These are phyloP conservation scores for Atkinsonella hypoxylon DNA, from an alignment of 2,329 filamentous ascomycete genomes.

Conservation along the genomic window DNA sequence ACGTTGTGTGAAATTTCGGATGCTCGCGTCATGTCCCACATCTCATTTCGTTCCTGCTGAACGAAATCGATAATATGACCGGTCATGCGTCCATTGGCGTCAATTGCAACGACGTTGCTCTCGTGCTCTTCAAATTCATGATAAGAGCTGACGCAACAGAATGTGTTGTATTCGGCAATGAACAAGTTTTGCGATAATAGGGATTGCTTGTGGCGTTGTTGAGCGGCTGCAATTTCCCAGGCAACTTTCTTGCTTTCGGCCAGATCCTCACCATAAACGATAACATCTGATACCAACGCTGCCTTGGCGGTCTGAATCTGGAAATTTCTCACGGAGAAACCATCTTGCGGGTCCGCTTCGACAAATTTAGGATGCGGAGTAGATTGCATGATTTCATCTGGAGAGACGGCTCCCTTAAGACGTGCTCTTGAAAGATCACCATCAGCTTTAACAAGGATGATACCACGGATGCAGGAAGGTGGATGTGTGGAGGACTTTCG, in stretches of 20 bases:
- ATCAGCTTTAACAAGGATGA: constrained; percentile 82
- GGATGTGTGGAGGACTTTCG: constrained; percentile 61
- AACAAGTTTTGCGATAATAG: constrained; percentile 43
- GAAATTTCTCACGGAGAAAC: constrained; percentile 94
- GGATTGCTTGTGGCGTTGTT: constrained; percentile 60
- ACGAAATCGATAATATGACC: constrained; percentile 80
- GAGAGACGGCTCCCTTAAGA: constrained; percentile 76
- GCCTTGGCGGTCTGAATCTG: constrained; percentile 89
- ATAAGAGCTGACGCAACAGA: constrained; percentile 57
- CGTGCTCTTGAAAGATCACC: constrained; percentile 63
- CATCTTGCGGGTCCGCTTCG: constrained; percentile 74
- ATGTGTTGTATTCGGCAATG: constrained; percentile 69
- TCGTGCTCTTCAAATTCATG: constrained; percentile 58
- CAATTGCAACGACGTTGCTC: constrained; percentile 60
- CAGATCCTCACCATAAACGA: constrained; percentile 74
- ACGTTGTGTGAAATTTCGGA: constrained; percentile 85
- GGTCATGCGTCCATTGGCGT: constrained; percentile 59
- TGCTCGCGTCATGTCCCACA: constrained; percentile 84
- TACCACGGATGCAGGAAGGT: constrained; percentile 58
- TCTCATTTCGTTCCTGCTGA: constrained; percentile 78
- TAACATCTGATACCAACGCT: constrained; percentile 78
- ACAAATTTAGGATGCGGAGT: constrained; percentile 50
- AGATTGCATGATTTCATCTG: constrained; percentile 62
- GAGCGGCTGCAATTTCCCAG: constrained; percentile 62
- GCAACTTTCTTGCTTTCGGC: constrained; percentile 49